phyloP scores from a whole-genome alignment of 768 basidiomycete genomes.

The Pleurotus pulmonarius region DNA sequence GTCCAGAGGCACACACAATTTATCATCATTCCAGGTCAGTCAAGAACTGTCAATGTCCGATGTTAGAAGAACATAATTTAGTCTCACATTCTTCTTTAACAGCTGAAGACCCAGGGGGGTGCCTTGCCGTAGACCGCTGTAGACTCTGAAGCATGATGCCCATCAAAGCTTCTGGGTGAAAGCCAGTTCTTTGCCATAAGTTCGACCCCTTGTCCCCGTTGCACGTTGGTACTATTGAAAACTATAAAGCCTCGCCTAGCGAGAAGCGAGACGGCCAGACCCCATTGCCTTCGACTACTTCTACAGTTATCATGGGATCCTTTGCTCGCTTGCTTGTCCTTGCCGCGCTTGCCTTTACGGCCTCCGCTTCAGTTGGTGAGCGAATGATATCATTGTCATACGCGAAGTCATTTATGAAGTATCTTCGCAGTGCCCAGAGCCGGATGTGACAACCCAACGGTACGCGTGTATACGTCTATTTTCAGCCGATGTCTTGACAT shows the following conservation, averaged over 20 bases:
- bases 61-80: not conserved
- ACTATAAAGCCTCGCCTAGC: not conserved
- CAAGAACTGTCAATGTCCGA: conserved; percentile 2
- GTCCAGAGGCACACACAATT: not conserved
- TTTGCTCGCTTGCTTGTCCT: conserved; percentile 4
- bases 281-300: not conserved
- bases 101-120: conserved; percentile 2
- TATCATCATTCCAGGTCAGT: conserved; percentile 2
- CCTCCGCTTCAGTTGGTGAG: conserved; percentile 4
- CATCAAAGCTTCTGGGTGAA: conserved; percentile 4
- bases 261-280: not conserved
- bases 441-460: not conserved
- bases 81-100: not conserved
- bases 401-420: not conserved
- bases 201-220: conserved; percentile 6
- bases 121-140: conserved; percentile 6
- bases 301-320: not conserved
- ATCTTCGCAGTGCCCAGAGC: not conserved
- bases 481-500: not conserved
- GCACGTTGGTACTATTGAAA: conserved; percentile 1
- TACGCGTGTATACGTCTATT: not conserved
- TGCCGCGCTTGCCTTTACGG: not conserved
- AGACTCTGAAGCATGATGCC: not conserved
- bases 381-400: not conserved
- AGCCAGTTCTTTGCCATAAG: conserved; percentile 1